Percentiles rank a stretch among this genome's conserved stretches.
Evolutionary conservation across 768 basidiomycete species (phyloP).

Genomic region (Hypsizygus marmoreus): DNA sequence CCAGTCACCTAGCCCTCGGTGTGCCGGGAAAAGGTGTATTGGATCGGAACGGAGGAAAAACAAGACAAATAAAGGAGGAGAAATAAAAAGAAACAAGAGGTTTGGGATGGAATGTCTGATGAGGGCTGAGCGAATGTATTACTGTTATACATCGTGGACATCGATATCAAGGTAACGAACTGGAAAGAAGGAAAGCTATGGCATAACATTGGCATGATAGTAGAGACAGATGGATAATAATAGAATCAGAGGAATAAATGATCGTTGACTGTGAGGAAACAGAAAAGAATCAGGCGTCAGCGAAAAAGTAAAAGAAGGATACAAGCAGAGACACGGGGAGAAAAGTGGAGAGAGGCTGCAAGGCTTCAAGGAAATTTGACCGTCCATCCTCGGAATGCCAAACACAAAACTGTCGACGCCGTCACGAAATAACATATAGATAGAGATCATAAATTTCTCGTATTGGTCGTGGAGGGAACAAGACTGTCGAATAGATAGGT

Average conservation of each 20-base stretch:
- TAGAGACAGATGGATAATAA: no score
- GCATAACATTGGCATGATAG: no score
- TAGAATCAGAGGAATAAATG: slow-evolving; percentile 4
- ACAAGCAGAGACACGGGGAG: slow-evolving; percentile 14
- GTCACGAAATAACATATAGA: slow-evolving; percentile 17
- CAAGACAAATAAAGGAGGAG: not conserved
- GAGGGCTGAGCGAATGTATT: no score
- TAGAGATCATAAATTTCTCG: slow-evolving; percentile 23
- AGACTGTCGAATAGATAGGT: slow-evolving; percentile 16
- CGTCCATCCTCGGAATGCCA: slow-evolving; percentile 23
- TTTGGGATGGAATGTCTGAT: no score
- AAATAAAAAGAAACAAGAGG: not conserved
- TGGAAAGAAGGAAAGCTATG: not conserved
- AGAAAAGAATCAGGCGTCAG: slow-evolving; percentile 3
- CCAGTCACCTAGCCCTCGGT: no score
- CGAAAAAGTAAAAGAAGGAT: slow-evolving; percentile 3
- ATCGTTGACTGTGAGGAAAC: slow-evolving; percentile 1
- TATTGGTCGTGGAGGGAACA: slow-evolving; percentile 15
- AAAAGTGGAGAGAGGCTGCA: slow-evolving; percentile 10
- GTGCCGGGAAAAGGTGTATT: no score
- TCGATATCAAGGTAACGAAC: not conserved
- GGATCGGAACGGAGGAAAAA: no score
- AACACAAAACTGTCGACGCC: slow-evolving; percentile 13
- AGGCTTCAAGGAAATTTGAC: slow-evolving; percentile 8
- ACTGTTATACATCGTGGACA: slow-evolving; percentile 3